phyloP scores from a whole-genome alignment of 768 basidiomycete genomes.

The Pulveroboletus sp. region DNA sequence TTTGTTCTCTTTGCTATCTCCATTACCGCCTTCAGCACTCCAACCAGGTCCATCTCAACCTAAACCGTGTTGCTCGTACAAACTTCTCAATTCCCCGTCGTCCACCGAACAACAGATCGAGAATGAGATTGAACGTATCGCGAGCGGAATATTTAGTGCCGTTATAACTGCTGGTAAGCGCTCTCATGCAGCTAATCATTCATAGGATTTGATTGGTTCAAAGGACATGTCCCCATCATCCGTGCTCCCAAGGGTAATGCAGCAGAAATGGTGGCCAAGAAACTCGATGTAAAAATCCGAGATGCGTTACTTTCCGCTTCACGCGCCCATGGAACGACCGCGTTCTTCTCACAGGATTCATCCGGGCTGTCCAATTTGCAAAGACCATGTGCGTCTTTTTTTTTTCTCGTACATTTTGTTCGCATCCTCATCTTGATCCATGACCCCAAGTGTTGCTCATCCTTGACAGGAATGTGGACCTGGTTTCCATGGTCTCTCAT shows the following conservation, averaged over 20 bases:
- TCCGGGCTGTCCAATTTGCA: slow-evolving; percentile 83
- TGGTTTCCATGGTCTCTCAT: slow-evolving; percentile 89
- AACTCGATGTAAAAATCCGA: slow-evolving; percentile 86
- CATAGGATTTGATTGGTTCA: not conserved
- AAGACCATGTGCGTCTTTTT: slow-evolving; percentile 62
- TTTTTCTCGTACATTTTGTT: not conserved
- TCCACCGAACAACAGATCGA: slow-evolving; percentile 91
- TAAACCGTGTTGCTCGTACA: slow-evolving; percentile 60
- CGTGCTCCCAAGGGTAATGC: slow-evolving; percentile 94
- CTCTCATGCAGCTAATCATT: not conserved
- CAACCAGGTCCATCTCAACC: slow-evolving; percentile 34
- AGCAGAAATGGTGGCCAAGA: slow-evolving; percentile 98
- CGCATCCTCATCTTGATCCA: slow-evolving; percentile 8
- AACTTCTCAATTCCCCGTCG: slow-evolving; percentile 84
- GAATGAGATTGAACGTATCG: slow-evolving; percentile 86
- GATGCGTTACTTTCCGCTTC: slow-evolving; percentile 75
- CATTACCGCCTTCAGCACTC: slow-evolving; percentile 37
- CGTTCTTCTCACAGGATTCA: slow-evolving; percentile 73
- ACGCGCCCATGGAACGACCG: slow-evolving; percentile 48
- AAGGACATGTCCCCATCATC: slow-evolving; percentile 91
- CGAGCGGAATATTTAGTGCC: slow-evolving; percentile 87
- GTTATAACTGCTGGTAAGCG: slow-evolving; percentile 77
- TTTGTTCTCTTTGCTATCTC: slow-evolving; percentile 84
- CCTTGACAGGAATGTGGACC: slow-evolving; percentile 90
- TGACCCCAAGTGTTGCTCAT: slow-evolving; percentile 66